Evolutionary conservation across 306 rosid species (phyloP).

Genomic region (Abrus pulchellus): DNA sequence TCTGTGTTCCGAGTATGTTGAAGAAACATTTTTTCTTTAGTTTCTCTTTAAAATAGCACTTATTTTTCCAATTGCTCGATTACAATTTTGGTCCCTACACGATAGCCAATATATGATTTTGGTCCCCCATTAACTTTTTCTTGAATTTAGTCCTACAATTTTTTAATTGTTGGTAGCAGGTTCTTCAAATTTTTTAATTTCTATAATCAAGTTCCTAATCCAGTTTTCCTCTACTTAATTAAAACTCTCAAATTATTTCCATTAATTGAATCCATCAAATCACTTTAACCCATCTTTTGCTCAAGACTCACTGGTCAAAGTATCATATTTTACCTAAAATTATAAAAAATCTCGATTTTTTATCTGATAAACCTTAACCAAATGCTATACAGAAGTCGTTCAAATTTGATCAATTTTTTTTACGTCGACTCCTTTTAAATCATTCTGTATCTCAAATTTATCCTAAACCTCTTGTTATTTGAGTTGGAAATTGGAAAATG

Average conservation of each 20-base stretch:
- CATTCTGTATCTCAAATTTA: neutral
- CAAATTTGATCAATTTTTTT: neutral
- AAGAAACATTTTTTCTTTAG: slow-evolving; percentile 8
- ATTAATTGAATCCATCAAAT: neutral
- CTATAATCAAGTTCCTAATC: neutral
- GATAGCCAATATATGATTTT: no score
- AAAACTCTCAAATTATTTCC: neutral
- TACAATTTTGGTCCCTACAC: no score
- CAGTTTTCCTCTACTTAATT: neutral
- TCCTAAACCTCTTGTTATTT: neutral
- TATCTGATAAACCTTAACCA: neutral
- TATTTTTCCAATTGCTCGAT: neutral
- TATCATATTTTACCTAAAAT: no score
- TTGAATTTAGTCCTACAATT: neutral
- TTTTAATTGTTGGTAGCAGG: neutral
- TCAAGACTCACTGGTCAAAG: neutral
- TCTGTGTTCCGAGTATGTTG: slow-evolving; percentile 92
- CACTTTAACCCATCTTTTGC: neutral
- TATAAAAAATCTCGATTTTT: no score
- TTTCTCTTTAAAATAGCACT: slow-evolving; percentile 20
- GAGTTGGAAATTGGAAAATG: neutral
- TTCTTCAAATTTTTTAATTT: neutral
- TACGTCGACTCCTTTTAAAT: neutral
- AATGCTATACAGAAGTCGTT: neutral
- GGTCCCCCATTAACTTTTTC: neutral